Evolutionary conservation across 768 basidiomycete species (phyloP).

Genomic region (Collybiopsis confluens): DNA sequence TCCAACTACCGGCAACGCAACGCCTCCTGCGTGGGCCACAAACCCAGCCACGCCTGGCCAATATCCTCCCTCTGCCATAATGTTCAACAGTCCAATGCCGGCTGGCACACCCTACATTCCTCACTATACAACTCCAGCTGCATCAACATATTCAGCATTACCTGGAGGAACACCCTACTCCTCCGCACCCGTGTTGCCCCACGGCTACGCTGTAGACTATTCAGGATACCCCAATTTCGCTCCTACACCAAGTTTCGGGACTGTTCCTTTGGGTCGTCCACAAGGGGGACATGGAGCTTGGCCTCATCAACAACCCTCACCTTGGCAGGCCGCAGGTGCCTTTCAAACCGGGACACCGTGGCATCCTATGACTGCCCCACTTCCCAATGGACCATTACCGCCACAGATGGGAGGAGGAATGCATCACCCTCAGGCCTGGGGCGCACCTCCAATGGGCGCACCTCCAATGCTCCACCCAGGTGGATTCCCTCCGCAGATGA

Average conservation of each 20-base stretch:
- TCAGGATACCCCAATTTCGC: not conserved
- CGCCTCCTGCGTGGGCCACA: slow-evolving; percentile 1
- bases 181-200: not conserved
- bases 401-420: not conserved
- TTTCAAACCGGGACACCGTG: not conserved
- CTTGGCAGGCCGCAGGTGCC: not conserved
- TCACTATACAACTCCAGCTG: not conserved
- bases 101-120: not conserved
- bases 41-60: not conserved
- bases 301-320: not conserved
- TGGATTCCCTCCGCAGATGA: not conserved
- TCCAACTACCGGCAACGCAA: not conserved
- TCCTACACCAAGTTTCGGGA: not conserved
- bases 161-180: not conserved
- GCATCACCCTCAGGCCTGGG: not conserved
- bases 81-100: slow-evolving; percentile 3
- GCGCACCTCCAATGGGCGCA: not conserved
- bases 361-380: not conserved
- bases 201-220: not conserved
- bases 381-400: not conserved
- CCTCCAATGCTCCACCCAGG: not conserved
- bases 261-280: not conserved
- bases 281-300: not conserved
- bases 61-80: not conserved
- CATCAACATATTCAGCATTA: not conserved